phyloP scores from a whole-genome alignment of 345 rosid species.

The Murraya paniculata region DNA sequence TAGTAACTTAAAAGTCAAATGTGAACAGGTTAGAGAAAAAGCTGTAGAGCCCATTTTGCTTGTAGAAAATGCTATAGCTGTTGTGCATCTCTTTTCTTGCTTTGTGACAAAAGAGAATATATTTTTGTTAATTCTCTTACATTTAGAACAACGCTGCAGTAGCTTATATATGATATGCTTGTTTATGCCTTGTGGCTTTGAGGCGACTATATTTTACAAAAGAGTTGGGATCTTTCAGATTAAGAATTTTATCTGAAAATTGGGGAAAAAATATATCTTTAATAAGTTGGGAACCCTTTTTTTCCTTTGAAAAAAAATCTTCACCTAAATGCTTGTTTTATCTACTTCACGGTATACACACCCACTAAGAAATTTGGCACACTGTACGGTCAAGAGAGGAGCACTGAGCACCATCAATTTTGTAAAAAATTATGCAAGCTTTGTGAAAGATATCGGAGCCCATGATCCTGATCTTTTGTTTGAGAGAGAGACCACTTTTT shows the following conservation, averaged over 20 bases:
- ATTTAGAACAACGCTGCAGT: background rate
- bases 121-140: background rate
- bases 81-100: background rate
- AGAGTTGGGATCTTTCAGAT: background rate
- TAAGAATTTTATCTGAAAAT: background rate
- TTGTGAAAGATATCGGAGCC: too few species aligned
- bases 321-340: too few species aligned
- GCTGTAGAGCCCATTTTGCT: constrained; percentile 20
- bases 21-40: constrained; percentile 13
- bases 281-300: too few species aligned
- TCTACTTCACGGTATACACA: too few species aligned
- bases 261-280: too few species aligned
- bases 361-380: too few species aligned
- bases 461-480: too few species aligned
- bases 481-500: too few species aligned
- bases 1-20: background rate
- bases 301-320: too few species aligned
- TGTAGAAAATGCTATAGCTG: constrained; percentile 23
- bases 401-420: fast-evolving
- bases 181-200: background rate
- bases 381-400: too few species aligned
- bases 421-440: too few species aligned
- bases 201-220: background rate
- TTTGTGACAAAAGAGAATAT: constrained; percentile 9
- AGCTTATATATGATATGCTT: background rate